Conservation (phyloP, 2,329 filamentous ascomycete genomes). For the Tolypocladium sp. region DNA sequence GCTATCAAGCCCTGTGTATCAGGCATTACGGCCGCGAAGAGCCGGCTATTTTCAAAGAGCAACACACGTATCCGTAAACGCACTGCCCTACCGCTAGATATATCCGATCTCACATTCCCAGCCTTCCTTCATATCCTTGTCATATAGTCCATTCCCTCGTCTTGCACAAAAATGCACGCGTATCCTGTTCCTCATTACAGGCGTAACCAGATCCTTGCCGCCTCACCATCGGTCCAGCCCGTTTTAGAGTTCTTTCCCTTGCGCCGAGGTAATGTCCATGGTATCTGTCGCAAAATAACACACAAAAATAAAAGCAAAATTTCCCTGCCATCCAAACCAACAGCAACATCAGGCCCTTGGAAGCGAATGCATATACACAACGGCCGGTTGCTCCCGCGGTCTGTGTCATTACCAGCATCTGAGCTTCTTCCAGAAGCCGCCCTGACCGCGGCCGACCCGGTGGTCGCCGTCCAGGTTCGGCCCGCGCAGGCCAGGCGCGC, state of each 20-base stretch:
- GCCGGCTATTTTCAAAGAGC: not conserved
- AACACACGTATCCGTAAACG: not conserved
- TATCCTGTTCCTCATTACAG: not conserved
- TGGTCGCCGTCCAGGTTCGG: constrained; percentile 33
- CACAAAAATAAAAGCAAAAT: not conserved
- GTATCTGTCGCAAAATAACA: constrained; percentile 1
- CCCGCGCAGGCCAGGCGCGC: constrained; percentile 35
- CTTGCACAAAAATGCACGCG: not conserved
- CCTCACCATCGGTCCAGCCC: not conserved
- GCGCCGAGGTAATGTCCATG: not conserved
- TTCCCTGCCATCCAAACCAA: not conserved
- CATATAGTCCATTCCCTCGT: not conserved
- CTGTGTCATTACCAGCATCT: constrained; percentile 39
- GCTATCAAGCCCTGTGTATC: not conserved
- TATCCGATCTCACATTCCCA: not conserved
- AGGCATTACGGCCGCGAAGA: not conserved
- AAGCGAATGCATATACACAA: not conserved
- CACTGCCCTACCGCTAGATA: not conserved
- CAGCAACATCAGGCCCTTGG: not conserved
- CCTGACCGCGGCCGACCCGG: constrained; percentile 29
- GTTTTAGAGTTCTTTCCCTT: not conserved
- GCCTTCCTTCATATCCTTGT: not conserved
- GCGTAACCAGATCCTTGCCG: not conserved
- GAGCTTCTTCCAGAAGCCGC: constrained; percentile 46
- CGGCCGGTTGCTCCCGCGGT: not conserved